phyloP scores from a whole-genome alignment of 768 basidiomycete species.

The Suillus lakei region DNA sequence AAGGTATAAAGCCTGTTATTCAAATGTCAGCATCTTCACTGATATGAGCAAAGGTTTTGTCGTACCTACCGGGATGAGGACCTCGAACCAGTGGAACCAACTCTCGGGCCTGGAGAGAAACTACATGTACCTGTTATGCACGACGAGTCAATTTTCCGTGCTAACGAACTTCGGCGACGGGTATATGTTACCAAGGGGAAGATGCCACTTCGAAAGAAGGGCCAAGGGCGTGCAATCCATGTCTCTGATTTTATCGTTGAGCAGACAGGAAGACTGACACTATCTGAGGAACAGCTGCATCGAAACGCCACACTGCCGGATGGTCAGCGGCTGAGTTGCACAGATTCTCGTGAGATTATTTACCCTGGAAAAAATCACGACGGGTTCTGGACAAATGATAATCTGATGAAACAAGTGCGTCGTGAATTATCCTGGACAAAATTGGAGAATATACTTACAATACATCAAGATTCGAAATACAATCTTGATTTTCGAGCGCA shows the following conservation, averaged over 20 bases:
- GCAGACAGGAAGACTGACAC: constrained; percentile 18
- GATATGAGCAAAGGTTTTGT: constrained; percentile 8
- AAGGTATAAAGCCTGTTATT: constrained; percentile 7
- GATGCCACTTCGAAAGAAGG: constrained; percentile 33
- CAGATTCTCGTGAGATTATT: too few relatives aligned
- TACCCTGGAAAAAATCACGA: constrained; percentile 28
- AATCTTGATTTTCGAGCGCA: constrained; percentile 25
- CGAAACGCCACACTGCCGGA: constrained; percentile 12
- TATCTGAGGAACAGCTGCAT: constrained; percentile 12
- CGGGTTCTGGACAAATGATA: constrained; percentile 28
- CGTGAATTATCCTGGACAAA: too few relatives aligned
- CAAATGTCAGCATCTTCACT: background rate
- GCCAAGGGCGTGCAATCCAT: constrained; percentile 23
- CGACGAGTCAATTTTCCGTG: constrained; percentile 26
- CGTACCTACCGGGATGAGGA: constrained; percentile 13
- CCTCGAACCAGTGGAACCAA: constrained; percentile 18
- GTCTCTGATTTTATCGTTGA: constrained; percentile 26
- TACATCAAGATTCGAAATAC: constrained; percentile 16
- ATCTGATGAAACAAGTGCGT: constrained; percentile 24
- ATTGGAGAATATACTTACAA: constrained; percentile 14
- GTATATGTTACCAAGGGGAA: constrained; percentile 29
- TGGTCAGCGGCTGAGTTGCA: constrained; percentile 8
- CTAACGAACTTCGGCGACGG: constrained; percentile 21
- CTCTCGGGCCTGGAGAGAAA: constrained; percentile 17
- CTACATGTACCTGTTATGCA: constrained; percentile 24